phyloP scores from a whole-genome alignment of 768 basidiomycete genomes.

The Kwoniella sp. region DNA sequence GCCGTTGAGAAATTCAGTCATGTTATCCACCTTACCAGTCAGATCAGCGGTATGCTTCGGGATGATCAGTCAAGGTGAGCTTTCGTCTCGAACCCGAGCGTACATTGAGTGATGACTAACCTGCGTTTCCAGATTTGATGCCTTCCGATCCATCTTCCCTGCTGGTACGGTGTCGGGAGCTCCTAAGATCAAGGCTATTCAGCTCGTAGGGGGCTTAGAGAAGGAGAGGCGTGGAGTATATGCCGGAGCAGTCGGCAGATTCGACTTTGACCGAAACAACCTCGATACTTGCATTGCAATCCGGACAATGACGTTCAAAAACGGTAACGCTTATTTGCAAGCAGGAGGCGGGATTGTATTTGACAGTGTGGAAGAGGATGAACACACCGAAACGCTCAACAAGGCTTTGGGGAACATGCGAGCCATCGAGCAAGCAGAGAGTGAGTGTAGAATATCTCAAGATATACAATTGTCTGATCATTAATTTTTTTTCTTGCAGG shows the following conservation, averaged over 20 bases:
- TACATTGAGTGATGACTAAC: no score
- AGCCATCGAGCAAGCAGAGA: conserved; percentile 82
- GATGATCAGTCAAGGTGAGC: conserved; percentile 77
- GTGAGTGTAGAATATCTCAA: no score
- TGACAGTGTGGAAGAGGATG: conserved; percentile 96
- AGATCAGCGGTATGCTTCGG: conserved; percentile 83
- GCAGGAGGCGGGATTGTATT: conserved; percentile 72
- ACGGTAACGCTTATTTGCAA: conserved; percentile 81
- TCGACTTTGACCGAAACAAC: conserved; percentile 81
- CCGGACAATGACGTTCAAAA: conserved; percentile 94
- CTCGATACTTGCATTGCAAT: conserved; percentile 99
- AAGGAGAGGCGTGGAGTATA: conserved; percentile 89
- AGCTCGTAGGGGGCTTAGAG: conserved; percentile 83
- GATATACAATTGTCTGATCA: no score
- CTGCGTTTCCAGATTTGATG: conserved; percentile 90
- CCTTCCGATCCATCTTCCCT: conserved; percentile 98
- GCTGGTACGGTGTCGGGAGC: conserved; percentile 98
- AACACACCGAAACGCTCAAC: conserved; percentile 92
- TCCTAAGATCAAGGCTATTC: conserved; percentile 97
- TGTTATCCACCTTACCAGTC: conserved; percentile 94
- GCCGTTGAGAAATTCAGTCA: conserved; percentile 92
- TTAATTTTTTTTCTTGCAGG: conserved; percentile 14
- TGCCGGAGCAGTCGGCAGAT: conserved; percentile 96
- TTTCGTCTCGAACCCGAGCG: no score
- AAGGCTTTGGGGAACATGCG: conserved; percentile 84